Conservation (phyloP, 169 alveolate genomes). For the Toxoplasma gondii region DNA sequence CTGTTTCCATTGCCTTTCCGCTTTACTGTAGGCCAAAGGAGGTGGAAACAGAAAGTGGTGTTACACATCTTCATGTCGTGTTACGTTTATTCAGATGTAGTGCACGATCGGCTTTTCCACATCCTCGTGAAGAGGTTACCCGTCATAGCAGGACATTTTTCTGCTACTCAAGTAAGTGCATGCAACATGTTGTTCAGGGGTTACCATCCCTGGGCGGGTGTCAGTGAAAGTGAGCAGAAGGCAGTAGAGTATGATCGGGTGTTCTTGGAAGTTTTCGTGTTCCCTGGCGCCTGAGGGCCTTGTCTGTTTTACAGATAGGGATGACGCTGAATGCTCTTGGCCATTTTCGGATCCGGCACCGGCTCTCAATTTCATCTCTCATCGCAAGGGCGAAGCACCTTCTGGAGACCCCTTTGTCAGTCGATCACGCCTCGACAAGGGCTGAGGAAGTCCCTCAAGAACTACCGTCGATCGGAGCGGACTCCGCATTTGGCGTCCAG, state of each 20-base stretch:
- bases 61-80: neutral
- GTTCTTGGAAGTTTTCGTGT: neutral
- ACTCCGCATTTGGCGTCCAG: neutral
- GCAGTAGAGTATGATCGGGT: too few relatives aligned
- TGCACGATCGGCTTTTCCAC: neutral
- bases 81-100: neutral
- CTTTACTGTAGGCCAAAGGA: neutral
- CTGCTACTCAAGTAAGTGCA: neutral
- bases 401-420: neutral
- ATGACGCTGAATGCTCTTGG: slow-evolving; percentile 21
- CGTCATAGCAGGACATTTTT: neutral
- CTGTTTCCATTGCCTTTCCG: neutral
- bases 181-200: neutral
- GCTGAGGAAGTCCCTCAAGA: neutral
- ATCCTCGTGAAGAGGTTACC: neutral
- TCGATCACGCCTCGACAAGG: neutral
- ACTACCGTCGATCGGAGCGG: neutral
- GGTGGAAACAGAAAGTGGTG: neutral
- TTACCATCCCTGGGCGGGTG: too few relatives aligned
- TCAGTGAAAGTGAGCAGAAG: too few relatives aligned
- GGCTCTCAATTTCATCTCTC: neutral
- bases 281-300: neutral
- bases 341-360: neutral
- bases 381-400: slow-evolving; percentile 1
- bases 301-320: slow-evolving; percentile 5